Percentiles rank a stretch among this genome's conserved stretches.
Evolutionary conservation across 495 filamentous ascomycete species (phyloP).

Genomic region (Delitschia confertaspora): DNA sequence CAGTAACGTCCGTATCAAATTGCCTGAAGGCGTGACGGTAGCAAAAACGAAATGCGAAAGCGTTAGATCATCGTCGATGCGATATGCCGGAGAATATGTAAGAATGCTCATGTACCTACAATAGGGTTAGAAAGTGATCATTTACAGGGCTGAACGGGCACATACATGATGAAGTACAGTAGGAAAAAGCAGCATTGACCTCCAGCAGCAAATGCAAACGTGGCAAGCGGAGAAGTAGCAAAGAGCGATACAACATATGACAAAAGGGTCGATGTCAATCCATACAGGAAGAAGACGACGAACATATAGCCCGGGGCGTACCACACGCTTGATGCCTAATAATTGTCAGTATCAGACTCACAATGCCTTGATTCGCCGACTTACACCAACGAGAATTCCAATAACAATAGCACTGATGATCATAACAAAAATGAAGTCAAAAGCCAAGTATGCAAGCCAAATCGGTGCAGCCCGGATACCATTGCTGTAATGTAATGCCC

Average conservation of each 20-base stretch:
- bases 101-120: conserved; percentile 52
- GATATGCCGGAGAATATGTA: conserved; percentile 56
- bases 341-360: conserved; percentile 1
- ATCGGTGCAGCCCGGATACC: conserved; percentile 62
- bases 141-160: not conserved
- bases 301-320: conserved; percentile 71
- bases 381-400: conserved; percentile 53
- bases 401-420: conserved; percentile 50
- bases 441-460: conserved; percentile 65
- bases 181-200: conserved; percentile 43
- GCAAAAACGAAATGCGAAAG: conserved; percentile 63
- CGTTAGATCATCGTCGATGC: conserved; percentile 50
- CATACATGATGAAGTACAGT: conserved; percentile 21
- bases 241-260: conserved; percentile 69
- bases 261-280: conserved; percentile 59
- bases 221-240: conserved; percentile 57
- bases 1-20: conserved; percentile 60
- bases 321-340: conserved; percentile 48
- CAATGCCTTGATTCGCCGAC: not conserved
- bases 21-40: conserved; percentile 59
- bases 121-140: not conserved
- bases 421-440: conserved; percentile 71
- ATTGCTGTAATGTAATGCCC: conserved; percentile 63
- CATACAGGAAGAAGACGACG: conserved; percentile 66
- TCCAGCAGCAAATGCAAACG: conserved; percentile 67